phyloP scores from a whole-genome alignment of 441 rosid species.

The Erysimum cheiri region DNA sequence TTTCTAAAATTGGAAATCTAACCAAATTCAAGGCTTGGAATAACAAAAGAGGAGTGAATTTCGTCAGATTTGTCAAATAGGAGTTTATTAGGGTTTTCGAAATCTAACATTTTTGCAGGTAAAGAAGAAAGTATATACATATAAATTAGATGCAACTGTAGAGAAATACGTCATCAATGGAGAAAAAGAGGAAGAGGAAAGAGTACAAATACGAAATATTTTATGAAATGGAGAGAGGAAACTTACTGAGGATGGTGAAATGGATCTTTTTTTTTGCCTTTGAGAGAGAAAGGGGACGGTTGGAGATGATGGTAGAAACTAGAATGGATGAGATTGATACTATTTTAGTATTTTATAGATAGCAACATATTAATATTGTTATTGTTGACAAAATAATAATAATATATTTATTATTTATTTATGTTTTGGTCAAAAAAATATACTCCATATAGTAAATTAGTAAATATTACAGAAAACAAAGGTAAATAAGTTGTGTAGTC shows the following conservation, averaged over 20 bases:
- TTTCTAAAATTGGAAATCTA: background rate
- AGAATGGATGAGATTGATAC: constrained; percentile 25
- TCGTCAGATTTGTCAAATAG: background rate
- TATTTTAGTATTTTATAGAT: constrained; percentile 7
- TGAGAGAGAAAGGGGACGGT: constrained; percentile 23
- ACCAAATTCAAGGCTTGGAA: constrained; percentile 10
- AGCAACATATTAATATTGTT: background rate
- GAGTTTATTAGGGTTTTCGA: constrained; percentile 26
- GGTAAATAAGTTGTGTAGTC: too few species aligned
- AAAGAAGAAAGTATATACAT: background rate
- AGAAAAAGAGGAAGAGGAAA: constrained; percentile 19
- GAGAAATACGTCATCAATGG: constrained; percentile 35
- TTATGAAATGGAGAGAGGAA: constrained; percentile 38
- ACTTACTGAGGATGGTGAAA: constrained; percentile 45
- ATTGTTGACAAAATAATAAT: background rate
- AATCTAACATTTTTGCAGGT: constrained; percentile 9
- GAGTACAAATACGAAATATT: constrained; percentile 33
- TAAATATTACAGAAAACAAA: background rate
- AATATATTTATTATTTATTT: too few species aligned
- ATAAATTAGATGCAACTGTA: background rate
- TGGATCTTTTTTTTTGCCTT: constrained; percentile 29
- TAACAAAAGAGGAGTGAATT: background rate
- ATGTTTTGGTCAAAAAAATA: too few species aligned
- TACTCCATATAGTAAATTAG: too few species aligned
- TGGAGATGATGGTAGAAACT: constrained; percentile 19